These are phyloP conservation scores for Monosporascus sp. DNA, from an alignment of 2,329 filamentous ascomycete genomes.

Conservation along the genomic window DNA sequence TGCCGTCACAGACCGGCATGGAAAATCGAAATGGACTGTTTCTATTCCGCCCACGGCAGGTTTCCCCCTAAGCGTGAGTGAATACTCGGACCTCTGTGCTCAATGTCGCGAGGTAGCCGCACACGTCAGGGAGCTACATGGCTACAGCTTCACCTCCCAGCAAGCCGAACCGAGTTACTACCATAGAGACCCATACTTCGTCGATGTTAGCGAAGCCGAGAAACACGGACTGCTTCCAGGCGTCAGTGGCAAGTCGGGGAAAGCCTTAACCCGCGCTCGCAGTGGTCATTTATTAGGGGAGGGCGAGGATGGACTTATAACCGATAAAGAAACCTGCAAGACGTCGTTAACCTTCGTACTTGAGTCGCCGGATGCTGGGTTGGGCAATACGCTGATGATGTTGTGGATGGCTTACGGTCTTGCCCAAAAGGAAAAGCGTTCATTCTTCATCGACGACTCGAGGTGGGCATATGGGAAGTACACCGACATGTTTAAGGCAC, in stretches of 20 bases:
- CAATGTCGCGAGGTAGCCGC: constrained; percentile 62
- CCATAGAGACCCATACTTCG: constrained; percentile 60
- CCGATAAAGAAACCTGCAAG: constrained; percentile 56
- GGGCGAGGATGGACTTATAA: constrained; percentile 36
- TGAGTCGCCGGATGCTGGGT: constrained; percentile 68
- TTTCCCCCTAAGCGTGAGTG: constrained; percentile 62
- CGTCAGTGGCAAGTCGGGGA: constrained; percentile 33
- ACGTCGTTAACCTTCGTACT: constrained; percentile 73
- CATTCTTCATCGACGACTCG: constrained; percentile 82
- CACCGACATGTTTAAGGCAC: constrained; percentile 64
- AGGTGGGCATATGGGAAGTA: constrained; percentile 80
- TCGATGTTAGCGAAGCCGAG: constrained; percentile 72
- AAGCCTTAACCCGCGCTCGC: constrained; percentile 27
- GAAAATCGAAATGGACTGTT: constrained; percentile 71
- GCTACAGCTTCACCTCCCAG: constrained; percentile 36
- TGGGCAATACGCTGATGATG: constrained; percentile 72
- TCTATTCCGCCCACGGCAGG: constrained; percentile 63
- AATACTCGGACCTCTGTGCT: constrained; percentile 66
- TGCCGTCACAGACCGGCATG: constrained; percentile 60
- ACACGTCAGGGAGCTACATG: constrained; percentile 49
- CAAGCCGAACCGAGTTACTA: constrained; percentile 50
- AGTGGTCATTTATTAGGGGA: constrained; percentile 42
- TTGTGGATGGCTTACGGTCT: constrained; percentile 82
- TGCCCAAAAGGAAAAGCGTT: constrained; percentile 65
- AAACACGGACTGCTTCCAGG: constrained; percentile 55